phyloP scores from a whole-genome alignment of 2,329 filamentous ascomycete species.

The Trichoderma guizhouense region DNA sequence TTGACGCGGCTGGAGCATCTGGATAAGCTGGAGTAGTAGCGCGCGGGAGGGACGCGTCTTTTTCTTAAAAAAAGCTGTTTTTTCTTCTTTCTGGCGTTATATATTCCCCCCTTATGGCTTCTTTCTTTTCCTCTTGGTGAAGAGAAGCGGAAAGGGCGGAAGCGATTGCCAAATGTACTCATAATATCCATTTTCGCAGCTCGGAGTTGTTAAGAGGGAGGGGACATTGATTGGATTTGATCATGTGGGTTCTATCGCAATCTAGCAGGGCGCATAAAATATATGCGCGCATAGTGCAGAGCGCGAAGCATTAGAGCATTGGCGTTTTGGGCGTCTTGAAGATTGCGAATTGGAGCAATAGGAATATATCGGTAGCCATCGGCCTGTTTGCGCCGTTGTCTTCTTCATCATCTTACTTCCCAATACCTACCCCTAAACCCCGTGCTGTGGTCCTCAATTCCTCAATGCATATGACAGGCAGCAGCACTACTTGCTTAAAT shows the following conservation, averaged over 20 bases:
- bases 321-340: slow-evolving; percentile 15
- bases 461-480: neutral
- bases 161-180: neutral
- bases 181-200: neutral
- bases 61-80: neutral
- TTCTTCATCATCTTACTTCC: neutral
- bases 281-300: neutral
- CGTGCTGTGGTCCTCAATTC: neutral
- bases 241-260: neutral
- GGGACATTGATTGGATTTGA: neutral
- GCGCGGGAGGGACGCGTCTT: neutral
- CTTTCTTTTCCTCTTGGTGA: neutral
- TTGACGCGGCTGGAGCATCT: slow-evolving; percentile 90
- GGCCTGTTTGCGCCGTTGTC: neutral
- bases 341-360: neutral
- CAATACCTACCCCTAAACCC: neutral
- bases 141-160: neutral
- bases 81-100: neutral
- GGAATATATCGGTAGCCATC: neutral
- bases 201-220: neutral
- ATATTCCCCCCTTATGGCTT: neutral
- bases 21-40: slow-evolving; percentile 79
- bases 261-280: neutral
- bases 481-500: neutral
- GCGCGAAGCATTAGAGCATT: neutral